Percentiles rank a stretch among this genome's conserved stretches.
Conservation (phyloP, 2,329 filamentous ascomycete genomes). For the Lasiodiplodia citricola region DNA sequence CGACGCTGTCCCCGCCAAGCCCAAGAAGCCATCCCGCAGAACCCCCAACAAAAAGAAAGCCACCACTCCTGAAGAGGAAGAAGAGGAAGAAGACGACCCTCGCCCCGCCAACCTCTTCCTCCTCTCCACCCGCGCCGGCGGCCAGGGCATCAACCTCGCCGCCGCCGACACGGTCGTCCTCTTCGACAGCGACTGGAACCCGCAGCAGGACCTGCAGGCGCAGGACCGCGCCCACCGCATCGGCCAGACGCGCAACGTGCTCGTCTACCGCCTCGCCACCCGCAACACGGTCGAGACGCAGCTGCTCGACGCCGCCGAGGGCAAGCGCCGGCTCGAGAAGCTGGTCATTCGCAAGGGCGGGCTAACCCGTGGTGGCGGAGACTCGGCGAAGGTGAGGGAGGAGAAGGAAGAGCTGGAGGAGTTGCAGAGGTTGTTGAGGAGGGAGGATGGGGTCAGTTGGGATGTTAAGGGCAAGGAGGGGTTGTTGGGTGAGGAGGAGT, state of each 20-base stretch:
- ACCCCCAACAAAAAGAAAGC: neutral
- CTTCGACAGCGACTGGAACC: slow-evolving; percentile 92
- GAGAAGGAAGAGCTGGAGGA: slow-evolving; percentile 54
- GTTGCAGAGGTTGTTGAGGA: slow-evolving; percentile 51
- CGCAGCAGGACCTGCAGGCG: slow-evolving; percentile 94
- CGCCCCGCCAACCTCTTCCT: slow-evolving; percentile 74
- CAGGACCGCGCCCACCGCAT: slow-evolving; percentile 96
- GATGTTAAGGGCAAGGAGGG: slow-evolving; percentile 56
- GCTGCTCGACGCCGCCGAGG: slow-evolving; percentile 84
- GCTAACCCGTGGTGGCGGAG: slow-evolving; percentile 62
- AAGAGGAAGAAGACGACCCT: slow-evolving; percentile 52
- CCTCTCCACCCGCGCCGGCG: slow-evolving; percentile 87
- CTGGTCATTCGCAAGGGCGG: slow-evolving; percentile 91
- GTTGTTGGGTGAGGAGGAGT: slow-evolving; percentile 75
- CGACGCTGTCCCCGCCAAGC: slow-evolving; percentile 27
- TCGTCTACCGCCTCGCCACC: slow-evolving; percentile 92
- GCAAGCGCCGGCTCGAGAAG: slow-evolving; percentile 90
- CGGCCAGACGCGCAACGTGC: slow-evolving; percentile 87
- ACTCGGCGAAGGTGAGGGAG: slow-evolving; percentile 47
- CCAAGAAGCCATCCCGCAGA: neutral
- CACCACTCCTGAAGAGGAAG: slow-evolving; percentile 29
- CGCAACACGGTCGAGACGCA: slow-evolving; percentile 91
- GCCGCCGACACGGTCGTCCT: slow-evolving; percentile 91
- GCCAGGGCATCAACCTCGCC: slow-evolving; percentile 93
- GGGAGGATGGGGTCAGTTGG: slow-evolving; percentile 72